Percentiles rank a stretch among this genome's conserved stretches.
Evolutionary conservation across 2,329 filamentous ascomycete genomes (phyloP).

Genomic region (Taxawa tesnikishii): DNA sequence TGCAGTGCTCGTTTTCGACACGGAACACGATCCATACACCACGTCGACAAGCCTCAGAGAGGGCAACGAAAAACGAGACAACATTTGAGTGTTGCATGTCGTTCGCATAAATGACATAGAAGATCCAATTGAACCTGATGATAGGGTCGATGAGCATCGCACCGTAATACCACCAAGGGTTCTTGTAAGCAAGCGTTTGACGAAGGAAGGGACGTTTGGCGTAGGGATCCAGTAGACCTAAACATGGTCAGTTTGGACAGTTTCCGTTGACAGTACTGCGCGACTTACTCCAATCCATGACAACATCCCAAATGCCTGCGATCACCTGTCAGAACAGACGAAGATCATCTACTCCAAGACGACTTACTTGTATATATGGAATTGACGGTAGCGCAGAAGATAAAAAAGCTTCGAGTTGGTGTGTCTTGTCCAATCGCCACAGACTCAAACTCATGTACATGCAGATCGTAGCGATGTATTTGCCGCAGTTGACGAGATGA

Average conservation of each 20-base stretch:
- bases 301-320: conserved; percentile 21
- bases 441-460: conserved; percentile 69
- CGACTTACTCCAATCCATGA: conserved; percentile 7
- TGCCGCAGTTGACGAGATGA: conserved; percentile 82
- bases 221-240: conserved; percentile 57
- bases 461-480: conserved; percentile 76
- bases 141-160: conserved; percentile 77
- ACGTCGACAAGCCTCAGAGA: conserved; percentile 71
- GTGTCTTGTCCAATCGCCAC: conserved; percentile 58
- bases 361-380: conserved; percentile 69
- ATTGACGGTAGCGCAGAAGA: conserved; percentile 71
- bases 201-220: conserved; percentile 51
- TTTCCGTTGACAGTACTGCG: not conserved
- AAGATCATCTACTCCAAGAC: conserved; percentile 98
- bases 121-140: conserved; percentile 86
- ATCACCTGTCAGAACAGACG: too few relatives aligned
- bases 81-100: conserved; percentile 73
- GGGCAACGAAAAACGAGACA: conserved; percentile 64
- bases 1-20: conserved; percentile 95
- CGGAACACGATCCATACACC: conserved; percentile 88
- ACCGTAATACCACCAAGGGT: conserved; percentile 69
- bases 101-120: conserved; percentile 74
- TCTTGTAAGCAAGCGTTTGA: conserved; percentile 67
- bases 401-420: conserved; percentile 54
- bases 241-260: conserved; percentile 6